phyloP scores from a whole-genome alignment of 2,329 filamentous ascomycete genomes.

The Fonsecaea erecta region DNA sequence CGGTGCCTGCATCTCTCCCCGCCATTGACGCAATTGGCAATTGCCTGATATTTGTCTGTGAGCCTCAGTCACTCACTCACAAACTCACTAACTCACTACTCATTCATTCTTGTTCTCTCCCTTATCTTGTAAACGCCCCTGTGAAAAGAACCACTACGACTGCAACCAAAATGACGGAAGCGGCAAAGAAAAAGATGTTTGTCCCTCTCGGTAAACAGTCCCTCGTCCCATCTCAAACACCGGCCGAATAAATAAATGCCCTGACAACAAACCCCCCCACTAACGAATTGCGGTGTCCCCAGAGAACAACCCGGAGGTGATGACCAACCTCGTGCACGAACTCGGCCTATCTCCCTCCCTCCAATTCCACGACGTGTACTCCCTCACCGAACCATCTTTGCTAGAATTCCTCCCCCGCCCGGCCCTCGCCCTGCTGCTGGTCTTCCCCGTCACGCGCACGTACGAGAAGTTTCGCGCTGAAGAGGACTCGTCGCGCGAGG shows the following conservation, averaged over 20 bases:
- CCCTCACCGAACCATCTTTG: conserved; percentile 81
- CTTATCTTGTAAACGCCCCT: neutral
- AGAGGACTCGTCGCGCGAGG: conserved; percentile 68
- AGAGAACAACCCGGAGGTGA: conserved; percentile 84
- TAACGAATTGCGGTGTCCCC: conserved; percentile 1
- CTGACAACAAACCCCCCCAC: no score
- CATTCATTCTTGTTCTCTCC: neutral
- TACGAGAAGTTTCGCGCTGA: conserved; percentile 77
- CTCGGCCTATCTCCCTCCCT: conserved; percentile 81
- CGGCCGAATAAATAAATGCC: neutral
- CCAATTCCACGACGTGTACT: conserved; percentile 88
- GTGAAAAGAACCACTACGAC: neutral
- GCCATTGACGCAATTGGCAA: conserved; percentile 23
- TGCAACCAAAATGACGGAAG: conserved; percentile 25
- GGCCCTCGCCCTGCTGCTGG: conserved; percentile 83
- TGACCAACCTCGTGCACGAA: conserved; percentile 79
- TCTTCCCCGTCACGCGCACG: conserved; percentile 79
- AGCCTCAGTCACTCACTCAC: no score
- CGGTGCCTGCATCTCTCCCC: conserved; percentile 19
- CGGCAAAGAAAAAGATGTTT: conserved; percentile 50
- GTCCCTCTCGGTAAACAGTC: conserved; percentile 51
- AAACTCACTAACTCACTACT: no score
- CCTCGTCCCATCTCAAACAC: neutral
- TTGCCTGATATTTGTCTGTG: no score
- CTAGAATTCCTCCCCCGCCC: conserved; percentile 87